Conservation (phyloP, 2,329 filamentous ascomycete species). For the Colletotrichum lentis region DNA sequence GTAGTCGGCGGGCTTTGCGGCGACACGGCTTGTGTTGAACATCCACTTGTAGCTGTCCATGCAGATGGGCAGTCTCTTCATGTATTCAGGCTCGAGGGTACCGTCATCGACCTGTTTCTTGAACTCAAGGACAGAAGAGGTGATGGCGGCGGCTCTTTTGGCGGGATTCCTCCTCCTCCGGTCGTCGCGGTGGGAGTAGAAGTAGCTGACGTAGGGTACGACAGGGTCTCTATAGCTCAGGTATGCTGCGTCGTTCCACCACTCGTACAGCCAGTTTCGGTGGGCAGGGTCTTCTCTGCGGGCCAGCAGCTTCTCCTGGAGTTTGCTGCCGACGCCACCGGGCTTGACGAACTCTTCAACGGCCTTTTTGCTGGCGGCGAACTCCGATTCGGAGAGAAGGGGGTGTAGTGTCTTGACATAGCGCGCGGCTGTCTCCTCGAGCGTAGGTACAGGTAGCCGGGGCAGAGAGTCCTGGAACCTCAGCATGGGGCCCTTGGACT, state of each 20-base stretch:
- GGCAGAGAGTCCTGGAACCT: slow-evolving; percentile 88
- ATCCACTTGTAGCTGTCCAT: slow-evolving; percentile 99
- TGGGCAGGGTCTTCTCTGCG: slow-evolving; percentile 79
- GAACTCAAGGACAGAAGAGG: slow-evolving; percentile 87
- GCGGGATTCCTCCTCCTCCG: slow-evolving; percentile 84
- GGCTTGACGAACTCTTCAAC: slow-evolving; percentile 89
- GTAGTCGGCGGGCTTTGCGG: slow-evolving; percentile 82
- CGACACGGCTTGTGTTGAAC: slow-evolving; percentile 93
- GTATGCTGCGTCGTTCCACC: slow-evolving; percentile 98
- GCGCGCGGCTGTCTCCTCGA: slow-evolving; percentile 81
- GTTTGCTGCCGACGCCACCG: slow-evolving; percentile 80
- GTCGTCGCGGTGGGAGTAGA: slow-evolving; percentile 98
- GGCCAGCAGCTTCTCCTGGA: slow-evolving; percentile 88
- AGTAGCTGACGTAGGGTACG: slow-evolving; percentile 98
- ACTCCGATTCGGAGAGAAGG: slow-evolving; percentile 73
- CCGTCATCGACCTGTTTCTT: slow-evolving; percentile 88
- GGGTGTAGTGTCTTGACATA: slow-evolving; percentile 84
- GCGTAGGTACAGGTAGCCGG: slow-evolving; percentile 78
- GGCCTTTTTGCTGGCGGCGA: slow-evolving; percentile 77
- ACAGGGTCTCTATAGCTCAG: slow-evolving; percentile 93
- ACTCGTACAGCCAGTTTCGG: slow-evolving; percentile 96
- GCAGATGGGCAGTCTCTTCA: slow-evolving; percentile 96
- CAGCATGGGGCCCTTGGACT: slow-evolving; percentile 80
- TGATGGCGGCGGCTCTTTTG: slow-evolving; percentile 91
- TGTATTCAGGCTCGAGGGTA: slow-evolving; percentile 94